Conservation (phyloP, 2,329 filamentous ascomycete species). For the Aspergillus pseudoterreus region DNA sequence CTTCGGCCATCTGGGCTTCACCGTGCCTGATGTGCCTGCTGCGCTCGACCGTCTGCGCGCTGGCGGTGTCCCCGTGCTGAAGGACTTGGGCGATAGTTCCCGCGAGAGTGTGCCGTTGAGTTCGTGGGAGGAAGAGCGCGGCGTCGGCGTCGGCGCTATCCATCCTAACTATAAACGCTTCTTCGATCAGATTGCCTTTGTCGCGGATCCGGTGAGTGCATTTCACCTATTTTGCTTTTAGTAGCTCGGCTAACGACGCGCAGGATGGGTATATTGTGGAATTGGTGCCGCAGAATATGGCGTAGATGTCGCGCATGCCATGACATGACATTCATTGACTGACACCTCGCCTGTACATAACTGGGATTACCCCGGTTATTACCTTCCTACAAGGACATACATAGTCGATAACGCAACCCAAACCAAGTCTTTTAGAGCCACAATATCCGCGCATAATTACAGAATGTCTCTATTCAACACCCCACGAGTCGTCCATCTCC, state of each 20-base stretch:
- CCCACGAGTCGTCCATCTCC: constrained; percentile 47
- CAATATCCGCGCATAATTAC: too few relatives aligned
- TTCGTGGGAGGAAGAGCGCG: constrained; percentile 31
- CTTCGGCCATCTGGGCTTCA: constrained; percentile 38
- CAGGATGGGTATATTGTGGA: constrained; percentile 36
- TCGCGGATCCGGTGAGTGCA: constrained; percentile 36
- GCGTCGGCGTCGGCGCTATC: constrained; percentile 30
- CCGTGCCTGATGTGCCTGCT: constrained; percentile 32
- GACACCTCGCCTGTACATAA: too few relatives aligned
- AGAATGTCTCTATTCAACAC: neutral
- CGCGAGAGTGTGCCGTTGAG: constrained; percentile 30
- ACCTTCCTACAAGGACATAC: neutral
- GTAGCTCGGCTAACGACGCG: neutral
- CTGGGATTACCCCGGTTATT: too few relatives aligned
- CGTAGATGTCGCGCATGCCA: neutral
- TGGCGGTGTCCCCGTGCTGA: constrained; percentile 30
- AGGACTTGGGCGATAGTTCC: constrained; percentile 29
- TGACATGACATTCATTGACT: too few relatives aligned
- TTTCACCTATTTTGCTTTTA: neutral
- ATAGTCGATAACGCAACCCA: neutral
- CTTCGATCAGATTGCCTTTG: constrained; percentile 36
- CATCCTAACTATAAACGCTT: constrained; percentile 32
- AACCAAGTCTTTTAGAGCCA: too few relatives aligned
- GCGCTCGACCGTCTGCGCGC: constrained; percentile 27
- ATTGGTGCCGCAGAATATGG: constrained; percentile 26